Base-by-base conservation (phyloP, 106 monocot species). In the Apostasia ramifera region DNA sequence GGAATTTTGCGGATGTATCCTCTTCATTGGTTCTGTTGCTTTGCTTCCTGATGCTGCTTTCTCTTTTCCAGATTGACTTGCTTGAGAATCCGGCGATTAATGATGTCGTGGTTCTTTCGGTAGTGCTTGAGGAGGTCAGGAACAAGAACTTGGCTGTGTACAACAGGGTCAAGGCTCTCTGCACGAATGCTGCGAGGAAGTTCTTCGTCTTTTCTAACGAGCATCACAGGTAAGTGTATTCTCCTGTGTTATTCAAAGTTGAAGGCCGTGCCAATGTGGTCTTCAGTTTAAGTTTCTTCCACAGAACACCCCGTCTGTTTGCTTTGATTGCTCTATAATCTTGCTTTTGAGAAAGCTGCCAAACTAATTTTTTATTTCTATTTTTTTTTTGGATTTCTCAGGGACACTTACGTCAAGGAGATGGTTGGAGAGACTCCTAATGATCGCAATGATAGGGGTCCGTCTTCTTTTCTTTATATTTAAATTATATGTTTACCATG, bases 371-470 rank as follows among this genome's bases (percentile, higher is more conserved):
- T 50, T 49, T 3, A 26, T 26, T 26, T 65, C 5, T 26, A 63
- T 44, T 65, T 65, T 44, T 13, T 13, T 59, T 62, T 10, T 62
- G 4, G 13, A 26, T 26, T 53, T 37, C 61, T 66, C 44, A 98
- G 97, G 78, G 90, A 88, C 50, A 98, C 98, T 43, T 90, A 85
- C 81, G 83, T 98, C 39, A 86, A 87, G 68, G 75, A 85, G 63
- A 92, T 93, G 98, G 85, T 71, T 74, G 98, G 92, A 42, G 98
- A 98, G 69, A 98, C 85, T 60, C 81, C 93, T 41, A 98, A 93
- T 71, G 98, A 98, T 68, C 73, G 93, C 2, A 98, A 98, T 58
- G 93, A 98, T 62, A 84, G 98, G 90, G 98, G 98, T 93, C 68
- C 51, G 54, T 1, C 44, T 69, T 61, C 39, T 44, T 5, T 40